Base-by-base conservation (phyloP, 2,329 filamentous ascomycete genomes). In the Calonectria crousiana region DNA sequence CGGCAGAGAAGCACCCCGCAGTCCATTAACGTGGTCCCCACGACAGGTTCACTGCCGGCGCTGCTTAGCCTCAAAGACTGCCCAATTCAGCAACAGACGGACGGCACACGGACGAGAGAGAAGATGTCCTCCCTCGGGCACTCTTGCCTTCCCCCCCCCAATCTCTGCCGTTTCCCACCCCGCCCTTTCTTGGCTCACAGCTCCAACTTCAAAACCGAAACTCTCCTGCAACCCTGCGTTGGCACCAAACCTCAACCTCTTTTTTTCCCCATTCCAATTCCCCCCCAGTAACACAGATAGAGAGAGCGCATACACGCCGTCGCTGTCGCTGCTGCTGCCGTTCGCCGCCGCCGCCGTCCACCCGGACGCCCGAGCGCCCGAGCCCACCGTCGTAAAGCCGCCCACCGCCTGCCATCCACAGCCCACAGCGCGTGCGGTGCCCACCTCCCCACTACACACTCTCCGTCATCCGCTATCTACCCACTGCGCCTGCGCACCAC, bases 351-450 rank as follows among this genome's bases (percentile, higher is more conserved):
- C 76, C 76, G 75, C 77, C 73, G 77, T 67, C 66, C 78, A 78
- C 75, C 78, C 78, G 78, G 78, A 80, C 74, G 78, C 78, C 78
- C 78, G 78, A 79, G 78, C 77, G 74, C 72, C 78, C 78, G 77
- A 78, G 78, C 78, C 32, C 56, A 60, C 56, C 76, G 76, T 67
- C 65, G 53, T 77, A 78, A 74, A 75, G 73, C 77, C 73, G 71
- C 66, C 70, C 74, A 78, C 75, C 73, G 70, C 78, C 75, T 62
- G 32, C 44, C 53, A 30, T 62, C 67, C 53, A 69, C 67, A 51
- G 44, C 67, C 44, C 44, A 47, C 44, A 44, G 41, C 18, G 41
- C 41, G 51, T n/a, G 30, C 44, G n/a, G 30, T 26, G 52, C 41
- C 30, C 53, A 58, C 32, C 4, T n/a, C 20, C 32, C 20, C 53